phyloP scores from a whole-genome alignment of 1,139 yeast species.

The Geotrichum klebahnii region DNA sequence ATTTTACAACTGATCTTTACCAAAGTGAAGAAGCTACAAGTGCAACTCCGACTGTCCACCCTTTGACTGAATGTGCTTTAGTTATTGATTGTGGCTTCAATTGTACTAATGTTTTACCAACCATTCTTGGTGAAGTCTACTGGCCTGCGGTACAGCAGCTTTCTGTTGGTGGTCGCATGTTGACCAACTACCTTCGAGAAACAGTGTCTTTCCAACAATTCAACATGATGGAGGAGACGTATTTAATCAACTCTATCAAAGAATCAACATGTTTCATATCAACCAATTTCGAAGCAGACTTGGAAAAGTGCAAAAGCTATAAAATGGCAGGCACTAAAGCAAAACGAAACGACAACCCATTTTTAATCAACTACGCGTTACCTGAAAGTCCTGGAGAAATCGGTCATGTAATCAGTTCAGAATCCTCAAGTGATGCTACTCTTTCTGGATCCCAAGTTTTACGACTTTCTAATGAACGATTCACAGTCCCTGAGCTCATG shows the following conservation, averaged over 20 bases:
- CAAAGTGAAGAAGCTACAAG: slow-evolving; percentile 2
- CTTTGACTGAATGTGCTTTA: slow-evolving; percentile 58
- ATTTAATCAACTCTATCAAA: slow-evolving; percentile 78
- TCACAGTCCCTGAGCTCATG: slow-evolving; percentile 78
- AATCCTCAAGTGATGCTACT: slow-evolving; percentile 38
- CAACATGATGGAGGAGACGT: slow-evolving; percentile 88
- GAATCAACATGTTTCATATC: slow-evolving; percentile 77
- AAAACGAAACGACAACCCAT: slow-evolving; percentile 14
- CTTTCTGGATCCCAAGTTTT: slow-evolving; percentile 73
- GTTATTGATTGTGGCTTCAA: slow-evolving; percentile 87
- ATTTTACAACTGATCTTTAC: slow-evolving; percentile 18
- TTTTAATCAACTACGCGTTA: slow-evolving; percentile 17
- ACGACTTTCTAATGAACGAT: slow-evolving; percentile 73
- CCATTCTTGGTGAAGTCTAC: slow-evolving; percentile 70
- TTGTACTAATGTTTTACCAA: slow-evolving; percentile 83
- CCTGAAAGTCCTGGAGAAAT: slow-evolving; percentile 23
- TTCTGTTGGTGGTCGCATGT: slow-evolving; percentile 78
- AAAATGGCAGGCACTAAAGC: slow-evolving; percentile 10
- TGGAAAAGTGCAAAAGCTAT: slow-evolving; percentile 38
- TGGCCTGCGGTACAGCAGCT: slow-evolving; percentile 74
- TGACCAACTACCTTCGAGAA: slow-evolving; percentile 80
- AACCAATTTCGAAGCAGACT: slow-evolving; percentile 55
- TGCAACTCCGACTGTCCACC: slow-evolving; percentile 22
- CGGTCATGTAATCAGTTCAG: slow-evolving; percentile 20
- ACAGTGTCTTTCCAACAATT: slow-evolving; percentile 86